Conservation (phyloP, 371 early-diverging fungal genomes). For the Mortierella sp. region DNA sequence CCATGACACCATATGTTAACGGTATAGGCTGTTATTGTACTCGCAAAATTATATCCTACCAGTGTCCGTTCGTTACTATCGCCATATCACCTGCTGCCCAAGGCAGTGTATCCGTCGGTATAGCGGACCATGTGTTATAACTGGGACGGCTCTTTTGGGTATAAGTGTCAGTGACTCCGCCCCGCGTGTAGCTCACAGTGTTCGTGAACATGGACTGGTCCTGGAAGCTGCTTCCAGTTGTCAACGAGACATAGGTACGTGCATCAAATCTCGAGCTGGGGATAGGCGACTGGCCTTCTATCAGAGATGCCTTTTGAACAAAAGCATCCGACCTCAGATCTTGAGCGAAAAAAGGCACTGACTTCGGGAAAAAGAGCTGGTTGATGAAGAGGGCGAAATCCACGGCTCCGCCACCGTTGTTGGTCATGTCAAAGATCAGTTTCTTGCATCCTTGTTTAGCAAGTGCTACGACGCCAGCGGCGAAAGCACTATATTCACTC, state of each 20-base stretch:
- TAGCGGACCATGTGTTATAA: not conserved
- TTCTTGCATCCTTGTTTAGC: conserved; percentile 35
- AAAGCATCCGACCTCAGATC: conserved; percentile 19
- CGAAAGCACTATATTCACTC: conserved; percentile 7
- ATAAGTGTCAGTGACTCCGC: conserved; percentile 17
- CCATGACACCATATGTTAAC: too few relatives aligned
- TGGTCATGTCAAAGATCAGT: conserved; percentile 35
- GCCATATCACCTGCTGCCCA: conserved; percentile 24
- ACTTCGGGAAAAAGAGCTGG: conserved; percentile 28
- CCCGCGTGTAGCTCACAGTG: conserved; percentile 13
- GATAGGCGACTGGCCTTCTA: too few relatives aligned
- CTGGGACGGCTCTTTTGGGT: conserved; percentile 19
- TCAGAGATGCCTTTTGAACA: conserved; percentile 10
- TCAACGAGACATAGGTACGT: conserved; percentile 9
- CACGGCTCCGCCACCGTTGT: conserved; percentile 35
- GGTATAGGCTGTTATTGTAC: too few relatives aligned
- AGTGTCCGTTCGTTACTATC: conserved; percentile 39
- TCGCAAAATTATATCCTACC: too few relatives aligned
- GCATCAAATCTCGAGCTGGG: conserved; percentile 33
- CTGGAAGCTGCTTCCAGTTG: conserved; percentile 12
- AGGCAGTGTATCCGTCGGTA: not conserved
- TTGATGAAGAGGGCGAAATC: conserved; percentile 40
- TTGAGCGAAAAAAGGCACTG: conserved; percentile 22
- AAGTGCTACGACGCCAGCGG: conserved; percentile 26
- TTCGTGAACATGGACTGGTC: conserved; percentile 32